Evolutionary conservation across 495 filamentous ascomycete species (phyloP).

Genomic region (Talaromyces wortmannii): DNA sequence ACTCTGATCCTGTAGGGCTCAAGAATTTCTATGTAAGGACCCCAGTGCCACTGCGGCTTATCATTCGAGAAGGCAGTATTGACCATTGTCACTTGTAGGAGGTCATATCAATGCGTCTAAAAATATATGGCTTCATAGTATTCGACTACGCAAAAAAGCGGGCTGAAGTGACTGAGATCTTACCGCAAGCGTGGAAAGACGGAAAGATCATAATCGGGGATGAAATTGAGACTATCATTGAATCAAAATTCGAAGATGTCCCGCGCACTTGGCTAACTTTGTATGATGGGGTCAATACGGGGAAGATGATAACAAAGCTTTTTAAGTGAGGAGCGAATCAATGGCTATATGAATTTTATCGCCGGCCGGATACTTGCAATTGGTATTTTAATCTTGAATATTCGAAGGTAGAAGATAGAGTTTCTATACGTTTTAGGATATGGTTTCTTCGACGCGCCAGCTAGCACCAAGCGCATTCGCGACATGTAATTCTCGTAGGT

Average conservation of each 20-base stretch:
- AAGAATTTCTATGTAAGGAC: constrained; percentile 37
- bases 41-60: neutral
- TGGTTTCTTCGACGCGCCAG: too few species aligned
- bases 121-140: constrained; percentile 59
- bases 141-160: constrained; percentile 41
- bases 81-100: constrained; percentile 11
- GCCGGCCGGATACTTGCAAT: too few species aligned
- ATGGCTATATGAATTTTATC: too few species aligned
- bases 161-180: constrained; percentile 29
- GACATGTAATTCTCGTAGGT: too few species aligned
- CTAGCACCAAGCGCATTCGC: too few species aligned
- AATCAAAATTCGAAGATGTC: constrained; percentile 42
- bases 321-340: neutral
- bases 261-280: constrained; percentile 43
- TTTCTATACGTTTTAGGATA: too few species aligned
- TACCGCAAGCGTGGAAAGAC: constrained; percentile 44
- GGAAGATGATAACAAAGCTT: constrained; percentile 39
- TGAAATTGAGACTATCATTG: constrained; percentile 48
- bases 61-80: neutral
- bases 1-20: constrained; percentile 18
- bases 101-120: constrained; percentile 40
- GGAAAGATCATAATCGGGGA: constrained; percentile 44
- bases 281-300: constrained; percentile 50
- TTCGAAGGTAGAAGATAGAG: too few species aligned
- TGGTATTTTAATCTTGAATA: too few species aligned